Conservation (phyloP, 1,284 basidiomycete genomes). For the Ustilago esculenta region DNA sequence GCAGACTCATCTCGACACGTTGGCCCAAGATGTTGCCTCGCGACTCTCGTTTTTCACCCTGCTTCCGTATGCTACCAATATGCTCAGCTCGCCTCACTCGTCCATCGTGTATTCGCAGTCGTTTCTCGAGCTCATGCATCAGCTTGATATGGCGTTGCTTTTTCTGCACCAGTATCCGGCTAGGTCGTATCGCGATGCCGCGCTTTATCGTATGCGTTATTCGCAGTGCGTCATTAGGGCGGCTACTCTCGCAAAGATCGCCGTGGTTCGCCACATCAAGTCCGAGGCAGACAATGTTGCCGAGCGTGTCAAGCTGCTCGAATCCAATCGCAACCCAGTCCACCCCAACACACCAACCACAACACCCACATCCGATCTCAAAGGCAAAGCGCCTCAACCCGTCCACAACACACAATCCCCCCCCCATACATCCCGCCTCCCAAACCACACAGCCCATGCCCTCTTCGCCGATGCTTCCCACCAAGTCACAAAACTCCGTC, state of each 20-base stretch:
- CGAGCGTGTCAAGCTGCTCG: conserved; percentile 32
- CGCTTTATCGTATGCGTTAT: conserved; percentile 60
- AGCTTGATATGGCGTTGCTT: conserved; percentile 55
- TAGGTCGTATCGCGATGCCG: conserved; percentile 51
- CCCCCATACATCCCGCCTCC: neutral
- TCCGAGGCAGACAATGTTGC: conserved; percentile 10
- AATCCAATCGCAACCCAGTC: neutral
- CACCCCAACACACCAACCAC: neutral
- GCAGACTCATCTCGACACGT: conserved; percentile 48
- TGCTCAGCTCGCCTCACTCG: conserved; percentile 54
- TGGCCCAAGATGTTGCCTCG: conserved; percentile 45
- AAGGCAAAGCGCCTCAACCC: conserved; percentile 30
- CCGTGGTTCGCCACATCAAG: conserved; percentile 31
- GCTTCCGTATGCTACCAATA: conserved; percentile 52
- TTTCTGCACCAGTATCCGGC: conserved; percentile 52
- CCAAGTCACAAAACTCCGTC: conserved; percentile 34
- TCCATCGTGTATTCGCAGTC: conserved; percentile 48
- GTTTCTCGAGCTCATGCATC: conserved; percentile 57
- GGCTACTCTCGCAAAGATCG: conserved; percentile 53
- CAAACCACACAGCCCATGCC: neutral
- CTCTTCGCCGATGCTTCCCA: conserved; percentile 16
- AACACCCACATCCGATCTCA: conserved; percentile 1
- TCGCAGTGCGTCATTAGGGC: conserved; percentile 56
- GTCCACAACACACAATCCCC: neutral
- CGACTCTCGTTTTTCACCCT: conserved; percentile 62